Evolutionary conservation across 106 monocot genomes (phyloP), one percentile per base, ranked within the genome.

Genomic region (Cymbidium sinense): DNA sequence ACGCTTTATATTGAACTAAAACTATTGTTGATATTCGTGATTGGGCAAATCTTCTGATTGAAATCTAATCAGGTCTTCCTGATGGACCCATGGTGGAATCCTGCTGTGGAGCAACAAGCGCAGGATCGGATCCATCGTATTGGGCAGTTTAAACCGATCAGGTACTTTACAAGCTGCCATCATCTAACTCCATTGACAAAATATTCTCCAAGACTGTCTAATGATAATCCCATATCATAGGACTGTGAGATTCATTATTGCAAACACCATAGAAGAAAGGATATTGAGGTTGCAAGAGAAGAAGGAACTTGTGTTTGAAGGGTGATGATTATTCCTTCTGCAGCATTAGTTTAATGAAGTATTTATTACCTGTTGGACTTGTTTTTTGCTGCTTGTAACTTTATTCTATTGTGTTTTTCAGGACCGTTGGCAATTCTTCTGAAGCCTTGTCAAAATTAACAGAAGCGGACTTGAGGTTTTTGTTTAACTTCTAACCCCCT

Each of bases 1-100:
- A 29, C 7, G 27, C n/a, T 64, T 41, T 41, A 64, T 64, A 64
- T 64, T 27, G 1, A 29, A 27, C 28, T 23, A 11, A 62, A 6
- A 1, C 7, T 1, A 23, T 27, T 64, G 27, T 29, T 64, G 64
- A 64, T 27, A 11, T 41, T 41, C 41, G 29, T 2, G 29, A 12
- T 33, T 69, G 69, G 25, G 13, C 47, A 47, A 69, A 69, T 28
- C 34, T 31, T 69, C 5, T 69, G 27, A 27, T 36, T 28, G 43
- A 36, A 44, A 34, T 9, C 39, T 21, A 44, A 21, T 75, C 84
- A 96, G 96, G 93, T 96, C 30, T 93, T 93, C 64, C 80, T 96
- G 79, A 93, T 96, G 96, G 96, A 96, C 65, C 96, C 96, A 28
- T 96, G 96, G 96, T 96, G 96, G 96, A 96, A 96, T 79, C 96